These are phyloP conservation scores for Cladosporium halotolerans DNA, from an alignment of 2,329 filamentous ascomycete species.

Conservation along the genomic window DNA sequence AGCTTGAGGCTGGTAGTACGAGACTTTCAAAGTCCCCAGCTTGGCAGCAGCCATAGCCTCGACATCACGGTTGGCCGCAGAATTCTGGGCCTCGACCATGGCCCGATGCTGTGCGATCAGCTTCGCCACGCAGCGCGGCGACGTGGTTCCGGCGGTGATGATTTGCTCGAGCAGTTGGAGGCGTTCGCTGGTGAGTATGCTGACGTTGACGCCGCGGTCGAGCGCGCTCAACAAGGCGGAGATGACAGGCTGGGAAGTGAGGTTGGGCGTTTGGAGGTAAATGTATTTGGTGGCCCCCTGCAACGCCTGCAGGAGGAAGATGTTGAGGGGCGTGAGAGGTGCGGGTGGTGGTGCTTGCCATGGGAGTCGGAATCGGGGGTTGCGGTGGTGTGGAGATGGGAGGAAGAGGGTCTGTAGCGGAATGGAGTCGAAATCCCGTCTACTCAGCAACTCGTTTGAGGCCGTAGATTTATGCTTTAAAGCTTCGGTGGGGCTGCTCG, in stretches of 20 bases:
- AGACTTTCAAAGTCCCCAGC: slow-evolving; percentile 50
- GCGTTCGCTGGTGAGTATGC: slow-evolving; percentile 29
- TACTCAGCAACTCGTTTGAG: background rate
- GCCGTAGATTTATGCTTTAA: slow-evolving; percentile 4
- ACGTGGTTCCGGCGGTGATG: slow-evolving; percentile 71
- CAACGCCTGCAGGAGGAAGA: slow-evolving; percentile 57
- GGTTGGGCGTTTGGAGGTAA: slow-evolving; percentile 69
- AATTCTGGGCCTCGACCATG: background rate
- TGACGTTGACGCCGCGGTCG: slow-evolving; percentile 59
- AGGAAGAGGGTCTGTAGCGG: slow-evolving; percentile 43
- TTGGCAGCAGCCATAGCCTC: slow-evolving; percentile 41
- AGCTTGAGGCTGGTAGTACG: slow-evolving; percentile 48
- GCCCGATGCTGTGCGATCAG: slow-evolving; percentile 52
- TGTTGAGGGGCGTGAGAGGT: slow-evolving; percentile 62
- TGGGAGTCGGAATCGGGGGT: slow-evolving; percentile 57
- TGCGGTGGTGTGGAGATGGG: slow-evolving; percentile 66
- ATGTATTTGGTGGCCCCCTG: slow-evolving; percentile 53
- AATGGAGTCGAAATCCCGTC: background rate
- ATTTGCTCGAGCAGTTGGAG: slow-evolving; percentile 63
- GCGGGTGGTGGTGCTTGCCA: slow-evolving; percentile 39
- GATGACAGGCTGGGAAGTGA: slow-evolving; percentile 63
- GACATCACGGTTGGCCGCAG: slow-evolving; percentile 19
- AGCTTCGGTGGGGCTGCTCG: background rate
- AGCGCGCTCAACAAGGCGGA: slow-evolving; percentile 56
- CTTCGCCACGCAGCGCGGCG: slow-evolving; percentile 55